Conservation (phyloP, 2,329 filamentous ascomycete genomes). For the Sclerotinia trifoliorum region DNA sequence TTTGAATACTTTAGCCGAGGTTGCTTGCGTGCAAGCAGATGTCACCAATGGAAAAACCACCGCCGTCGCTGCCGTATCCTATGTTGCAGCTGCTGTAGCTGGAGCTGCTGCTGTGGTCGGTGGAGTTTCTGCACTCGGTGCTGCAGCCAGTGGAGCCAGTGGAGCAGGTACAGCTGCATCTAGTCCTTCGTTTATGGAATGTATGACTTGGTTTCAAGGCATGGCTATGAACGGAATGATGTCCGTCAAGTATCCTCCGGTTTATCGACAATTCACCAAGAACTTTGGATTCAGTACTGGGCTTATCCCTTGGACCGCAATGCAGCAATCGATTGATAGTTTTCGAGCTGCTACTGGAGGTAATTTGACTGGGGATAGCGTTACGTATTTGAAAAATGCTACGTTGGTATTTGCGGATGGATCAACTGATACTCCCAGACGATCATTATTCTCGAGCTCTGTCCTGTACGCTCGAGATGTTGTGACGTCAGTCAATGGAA, state of each 20-base stretch:
- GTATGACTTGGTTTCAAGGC: conserved; percentile 86
- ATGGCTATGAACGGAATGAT: conserved; percentile 97
- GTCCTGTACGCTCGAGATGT: conserved; percentile 56
- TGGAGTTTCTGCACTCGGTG: conserved; percentile 67
- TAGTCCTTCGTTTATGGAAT: conserved; percentile 82
- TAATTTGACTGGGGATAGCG: conserved; percentile 78
- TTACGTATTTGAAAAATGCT: conserved; percentile 69
- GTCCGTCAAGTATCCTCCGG: conserved; percentile 79
- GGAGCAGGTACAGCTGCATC: conserved; percentile 57
- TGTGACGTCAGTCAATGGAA: conserved; percentile 48
- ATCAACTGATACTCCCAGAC: conserved; percentile 54
- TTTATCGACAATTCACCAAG: conserved; percentile 86
- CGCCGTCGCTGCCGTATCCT: conserved; percentile 72
- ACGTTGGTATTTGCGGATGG: conserved; percentile 70
- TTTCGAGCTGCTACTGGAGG: conserved; percentile 82
- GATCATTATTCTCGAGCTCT: conserved; percentile 47
- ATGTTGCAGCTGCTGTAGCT: conserved; percentile 79
- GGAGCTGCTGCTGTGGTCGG: conserved; percentile 77
- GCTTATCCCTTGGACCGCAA: conserved; percentile 74
- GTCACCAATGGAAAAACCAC: conserved; percentile 87
- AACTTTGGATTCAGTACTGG: conserved; percentile 94
- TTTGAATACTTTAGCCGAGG: conserved; percentile 55
- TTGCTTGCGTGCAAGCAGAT: conserved; percentile 80
- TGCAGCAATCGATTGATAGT: conserved; percentile 79
- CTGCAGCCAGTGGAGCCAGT: conserved; percentile 51